Conservation (phyloP, 106 monocot genomes). For the Acanthochlamys bracteata region DNA sequence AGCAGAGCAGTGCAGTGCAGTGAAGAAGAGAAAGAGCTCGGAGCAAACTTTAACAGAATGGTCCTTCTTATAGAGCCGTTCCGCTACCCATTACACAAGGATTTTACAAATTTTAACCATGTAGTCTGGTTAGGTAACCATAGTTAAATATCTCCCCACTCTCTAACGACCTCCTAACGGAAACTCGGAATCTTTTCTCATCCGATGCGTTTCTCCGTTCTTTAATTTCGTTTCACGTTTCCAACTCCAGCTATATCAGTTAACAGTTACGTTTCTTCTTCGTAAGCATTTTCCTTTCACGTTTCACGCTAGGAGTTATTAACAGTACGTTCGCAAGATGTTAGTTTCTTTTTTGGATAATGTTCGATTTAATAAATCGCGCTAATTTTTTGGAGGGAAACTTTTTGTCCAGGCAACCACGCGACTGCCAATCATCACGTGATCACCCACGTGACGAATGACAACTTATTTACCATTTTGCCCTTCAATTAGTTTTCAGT, state of each 20-base stretch:
- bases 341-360: not conserved
- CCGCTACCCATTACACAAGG: too few species aligned
- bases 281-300: not conserved
- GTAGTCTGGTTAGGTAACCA: not conserved
- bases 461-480: not conserved
- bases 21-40: not conserved
- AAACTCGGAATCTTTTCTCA: not conserved
- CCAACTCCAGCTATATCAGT: not conserved
- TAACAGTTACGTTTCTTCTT: not conserved
- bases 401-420: too few species aligned
- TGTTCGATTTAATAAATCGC: too few species aligned
- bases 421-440: not conserved
- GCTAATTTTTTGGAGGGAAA: not conserved
- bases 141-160: not conserved
- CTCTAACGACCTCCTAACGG: slow-evolving; percentile 2
- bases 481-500: too few species aligned
- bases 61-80: slow-evolving; percentile 6
- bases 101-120: slow-evolving; percentile 2
- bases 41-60: too few species aligned
- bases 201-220: not conserved
- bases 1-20: not conserved
- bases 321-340: not conserved
- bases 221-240: not conserved
- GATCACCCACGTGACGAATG: not conserved
- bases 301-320: not conserved